These are phyloP conservation scores for Saccharomycopsis selenospora DNA, from an alignment of 805 yeast genomes.

Conservation along the genomic window DNA sequence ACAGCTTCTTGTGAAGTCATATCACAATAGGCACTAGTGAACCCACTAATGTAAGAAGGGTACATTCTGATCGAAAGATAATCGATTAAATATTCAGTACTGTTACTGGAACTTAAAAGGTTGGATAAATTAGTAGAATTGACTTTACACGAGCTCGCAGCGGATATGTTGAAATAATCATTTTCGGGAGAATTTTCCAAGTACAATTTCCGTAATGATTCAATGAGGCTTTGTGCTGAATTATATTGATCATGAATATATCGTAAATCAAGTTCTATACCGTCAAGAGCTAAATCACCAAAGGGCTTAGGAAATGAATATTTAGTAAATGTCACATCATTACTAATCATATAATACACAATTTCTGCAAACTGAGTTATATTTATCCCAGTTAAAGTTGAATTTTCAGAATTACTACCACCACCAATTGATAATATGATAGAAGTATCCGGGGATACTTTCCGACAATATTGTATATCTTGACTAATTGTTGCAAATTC, in stretches of 20 bases:
- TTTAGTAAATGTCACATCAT: not conserved
- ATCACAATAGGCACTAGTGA: not conserved
- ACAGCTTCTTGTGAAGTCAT: not conserved
- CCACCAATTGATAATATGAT: not conserved
- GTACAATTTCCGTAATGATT: not conserved
- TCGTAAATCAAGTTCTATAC: not conserved
- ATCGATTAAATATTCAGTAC: not conserved
- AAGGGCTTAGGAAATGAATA: constrained; percentile 1
- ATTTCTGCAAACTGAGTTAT: not conserved
- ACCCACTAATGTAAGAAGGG: too few relatives aligned
- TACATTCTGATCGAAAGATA: not conserved
- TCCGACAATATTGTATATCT: not conserved
- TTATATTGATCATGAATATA: not conserved
- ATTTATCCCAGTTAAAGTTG: not conserved
- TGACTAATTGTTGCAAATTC: not conserved
- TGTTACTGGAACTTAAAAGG: not conserved
- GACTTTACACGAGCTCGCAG: not conserved
- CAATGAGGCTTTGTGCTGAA: not conserved
- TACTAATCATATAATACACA: not conserved
- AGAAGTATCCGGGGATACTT: not conserved
- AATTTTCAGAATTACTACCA: not conserved
- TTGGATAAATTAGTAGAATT: not conserved
- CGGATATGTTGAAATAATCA: not conserved
- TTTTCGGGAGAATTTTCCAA: not conserved
- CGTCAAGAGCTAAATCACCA: not conserved